Conservation (phyloP, 176 grass and related monocot species). For the Zoysia pacifica region DNA sequence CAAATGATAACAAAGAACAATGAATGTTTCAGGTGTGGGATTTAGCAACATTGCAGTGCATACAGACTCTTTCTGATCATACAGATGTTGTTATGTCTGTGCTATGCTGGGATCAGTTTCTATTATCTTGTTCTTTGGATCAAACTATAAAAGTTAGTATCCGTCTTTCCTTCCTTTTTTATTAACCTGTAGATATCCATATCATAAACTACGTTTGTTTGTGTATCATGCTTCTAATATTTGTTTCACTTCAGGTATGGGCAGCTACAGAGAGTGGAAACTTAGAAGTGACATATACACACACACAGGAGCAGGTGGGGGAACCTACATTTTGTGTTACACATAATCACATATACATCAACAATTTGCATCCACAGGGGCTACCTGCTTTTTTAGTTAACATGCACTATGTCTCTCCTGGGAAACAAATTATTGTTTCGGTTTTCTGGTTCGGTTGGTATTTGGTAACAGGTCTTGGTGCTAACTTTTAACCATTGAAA, state of each 20-base stretch:
- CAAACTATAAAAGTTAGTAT: slow-evolving; percentile 84
- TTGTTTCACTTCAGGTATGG: slow-evolving; percentile 67
- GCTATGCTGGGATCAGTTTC: slow-evolving; percentile 96
- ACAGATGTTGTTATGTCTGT: slow-evolving; percentile 84
- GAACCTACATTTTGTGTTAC: neutral
- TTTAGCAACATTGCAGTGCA: slow-evolving; percentile 78
- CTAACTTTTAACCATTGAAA: too few species aligned
- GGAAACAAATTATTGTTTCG: neutral
- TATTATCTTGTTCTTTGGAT: slow-evolving; percentile 96
- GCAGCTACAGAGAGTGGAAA: slow-evolving; percentile 72
- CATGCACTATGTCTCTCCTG: neutral
- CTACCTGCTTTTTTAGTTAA: slow-evolving; percentile 6
- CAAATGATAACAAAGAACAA: slow-evolving; percentile 16
- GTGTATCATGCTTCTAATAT: slow-evolving; percentile 24
- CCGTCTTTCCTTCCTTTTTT: slow-evolving; percentile 15
- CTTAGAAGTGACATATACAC: slow-evolving; percentile 94
- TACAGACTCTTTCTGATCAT: slow-evolving; percentile 92
- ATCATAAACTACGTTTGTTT: slow-evolving; percentile 10
- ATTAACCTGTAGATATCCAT: slow-evolving; percentile 1
- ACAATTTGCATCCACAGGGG: neutral
- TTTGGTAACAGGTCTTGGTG: too few species aligned
- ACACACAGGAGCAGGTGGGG: slow-evolving; percentile 84
- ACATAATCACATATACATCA: too few species aligned
- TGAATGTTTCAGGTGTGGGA: slow-evolving; percentile 92
- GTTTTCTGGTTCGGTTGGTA: too few species aligned